These are phyloP conservation scores for Candida sanyiensis DNA, from an alignment of 805 yeast species.

Conservation along the genomic window DNA sequence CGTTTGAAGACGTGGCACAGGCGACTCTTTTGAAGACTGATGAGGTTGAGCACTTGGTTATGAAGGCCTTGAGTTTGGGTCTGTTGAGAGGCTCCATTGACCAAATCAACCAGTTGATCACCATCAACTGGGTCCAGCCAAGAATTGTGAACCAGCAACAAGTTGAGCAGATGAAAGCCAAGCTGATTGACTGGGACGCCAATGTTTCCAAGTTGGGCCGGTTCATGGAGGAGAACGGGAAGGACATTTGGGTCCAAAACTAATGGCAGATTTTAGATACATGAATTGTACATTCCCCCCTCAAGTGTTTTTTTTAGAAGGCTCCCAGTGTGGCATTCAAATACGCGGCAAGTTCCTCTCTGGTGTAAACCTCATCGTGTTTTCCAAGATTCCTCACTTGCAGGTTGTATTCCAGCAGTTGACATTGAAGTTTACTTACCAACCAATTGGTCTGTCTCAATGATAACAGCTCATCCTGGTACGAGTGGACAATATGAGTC, in stretches of 20 bases:
- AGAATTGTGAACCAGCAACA: conserved; percentile 81
- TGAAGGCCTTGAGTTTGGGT: conserved; percentile 83
- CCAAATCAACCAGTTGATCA: conserved; percentile 72
- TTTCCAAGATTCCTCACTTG: conserved; percentile 42
- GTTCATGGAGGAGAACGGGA: conserved; percentile 56
- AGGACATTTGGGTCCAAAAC: conserved; percentile 53
- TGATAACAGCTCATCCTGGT: conserved; percentile 59
- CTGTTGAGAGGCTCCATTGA: conserved; percentile 87
- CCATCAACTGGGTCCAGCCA: conserved; percentile 94
- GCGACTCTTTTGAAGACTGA: conserved; percentile 58
- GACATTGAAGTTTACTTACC: conserved; percentile 27
- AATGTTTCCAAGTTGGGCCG: conserved; percentile 62
- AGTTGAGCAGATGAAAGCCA: conserved; percentile 66
- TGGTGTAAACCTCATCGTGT: conserved; percentile 60
- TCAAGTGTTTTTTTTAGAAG: conserved; percentile 8
- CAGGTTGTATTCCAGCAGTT: conserved; percentile 16
- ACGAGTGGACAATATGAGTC: conserved; percentile 51
- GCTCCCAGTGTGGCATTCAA: conserved; percentile 20
- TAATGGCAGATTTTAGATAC: neutral
- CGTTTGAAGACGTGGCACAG: conserved; percentile 65
- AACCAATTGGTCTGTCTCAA: conserved; percentile 43
- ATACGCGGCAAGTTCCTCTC: conserved; percentile 33
- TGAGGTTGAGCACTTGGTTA: conserved; percentile 83
- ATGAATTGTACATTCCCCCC: neutral
- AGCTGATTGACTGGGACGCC: conserved; percentile 71